Evolutionary conservation across 2,329 filamentous ascomycete species (phyloP).

Genomic region (Drechslerella stenobrocha): DNA sequence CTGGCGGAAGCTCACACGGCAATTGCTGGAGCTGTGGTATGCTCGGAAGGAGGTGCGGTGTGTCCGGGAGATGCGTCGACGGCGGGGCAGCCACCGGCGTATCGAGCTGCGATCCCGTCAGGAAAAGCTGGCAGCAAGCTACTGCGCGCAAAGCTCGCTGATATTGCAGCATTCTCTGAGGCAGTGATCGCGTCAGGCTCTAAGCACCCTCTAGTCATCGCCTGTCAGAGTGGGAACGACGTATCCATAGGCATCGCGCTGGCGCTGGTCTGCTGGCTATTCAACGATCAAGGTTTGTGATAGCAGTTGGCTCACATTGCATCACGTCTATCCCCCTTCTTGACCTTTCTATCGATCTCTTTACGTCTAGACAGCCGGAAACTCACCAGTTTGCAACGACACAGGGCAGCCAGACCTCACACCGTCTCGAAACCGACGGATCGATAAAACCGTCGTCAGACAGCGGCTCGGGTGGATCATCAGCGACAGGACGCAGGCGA

Average conservation of each 20-base stretch:
- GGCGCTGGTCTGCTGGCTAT: conserved; percentile 73
- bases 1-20: conserved; percentile 22
- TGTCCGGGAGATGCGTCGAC: conserved; percentile 52
- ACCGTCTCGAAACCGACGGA: conserved; percentile 13
- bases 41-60: conserved; percentile 39
- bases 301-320: no score
- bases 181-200: conserved; percentile 52
- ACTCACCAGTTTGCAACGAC: conserved; percentile 35
- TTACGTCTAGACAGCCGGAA: conserved; percentile 54
- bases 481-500: conserved; percentile 74
- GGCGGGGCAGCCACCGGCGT: conserved; percentile 55
- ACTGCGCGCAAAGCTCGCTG: conserved; percentile 70
- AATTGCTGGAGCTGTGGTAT: conserved; percentile 38
- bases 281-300: conserved; percentile 65
- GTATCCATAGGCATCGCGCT: conserved; percentile 77
- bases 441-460: conserved; percentile 78
- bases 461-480: conserved; percentile 80
- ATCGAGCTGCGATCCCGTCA: conserved; percentile 61
- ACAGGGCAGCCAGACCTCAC: conserved; percentile 22
- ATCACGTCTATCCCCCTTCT: conserved; percentile 50
- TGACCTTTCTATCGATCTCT: conserved; percentile 48
- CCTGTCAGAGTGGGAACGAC: conserved; percentile 78
- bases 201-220: conserved; percentile 60
- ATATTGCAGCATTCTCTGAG: conserved; percentile 64
- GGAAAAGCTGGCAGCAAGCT: conserved; percentile 81